These are phyloP conservation scores for Suillus tomentosus DNA, from an alignment of 768 basidiomycete genomes.

Conservation along the genomic window DNA sequence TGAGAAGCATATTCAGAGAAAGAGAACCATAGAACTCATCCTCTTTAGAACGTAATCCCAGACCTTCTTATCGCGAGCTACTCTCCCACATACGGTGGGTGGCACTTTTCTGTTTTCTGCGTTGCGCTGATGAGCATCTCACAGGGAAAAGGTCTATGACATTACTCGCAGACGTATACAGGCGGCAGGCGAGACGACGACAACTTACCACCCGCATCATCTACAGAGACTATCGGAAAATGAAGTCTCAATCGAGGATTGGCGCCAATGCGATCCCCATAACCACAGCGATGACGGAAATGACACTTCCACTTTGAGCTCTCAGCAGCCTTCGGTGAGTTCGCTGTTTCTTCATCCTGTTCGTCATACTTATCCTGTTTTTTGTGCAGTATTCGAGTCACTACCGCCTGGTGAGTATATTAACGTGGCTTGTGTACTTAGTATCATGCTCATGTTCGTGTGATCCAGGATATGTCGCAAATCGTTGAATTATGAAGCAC, in stretches of 20 bases:
- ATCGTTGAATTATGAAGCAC: background rate
- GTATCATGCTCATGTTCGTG: background rate
- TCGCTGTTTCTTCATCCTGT: background rate
- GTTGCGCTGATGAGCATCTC: background rate
- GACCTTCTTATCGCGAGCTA: constrained; percentile 2
- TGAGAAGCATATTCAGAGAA: background rate
- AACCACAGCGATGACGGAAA: background rate
- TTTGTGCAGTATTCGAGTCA: constrained; percentile 1
- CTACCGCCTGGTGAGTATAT: constrained; percentile 1
- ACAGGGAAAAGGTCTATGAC: background rate
- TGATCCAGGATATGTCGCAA: constrained; percentile 2
- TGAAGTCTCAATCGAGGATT: background rate
- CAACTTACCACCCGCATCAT: background rate
- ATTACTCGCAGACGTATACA: constrained; percentile 2
- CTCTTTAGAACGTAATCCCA: background rate
- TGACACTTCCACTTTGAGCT: constrained; percentile 2
- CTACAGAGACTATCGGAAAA: background rate
- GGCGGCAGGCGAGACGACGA: background rate
- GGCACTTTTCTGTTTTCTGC: background rate
- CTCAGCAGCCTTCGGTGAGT: constrained; percentile 7
- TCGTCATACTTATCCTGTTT: background rate
- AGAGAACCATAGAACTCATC: background rate
- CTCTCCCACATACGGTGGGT: background rate
- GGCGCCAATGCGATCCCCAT: background rate
- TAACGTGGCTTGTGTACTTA: background rate